Conservation (phyloP, 2,329 filamentous ascomycete genomes). For the Aspergillus sojae region DNA sequence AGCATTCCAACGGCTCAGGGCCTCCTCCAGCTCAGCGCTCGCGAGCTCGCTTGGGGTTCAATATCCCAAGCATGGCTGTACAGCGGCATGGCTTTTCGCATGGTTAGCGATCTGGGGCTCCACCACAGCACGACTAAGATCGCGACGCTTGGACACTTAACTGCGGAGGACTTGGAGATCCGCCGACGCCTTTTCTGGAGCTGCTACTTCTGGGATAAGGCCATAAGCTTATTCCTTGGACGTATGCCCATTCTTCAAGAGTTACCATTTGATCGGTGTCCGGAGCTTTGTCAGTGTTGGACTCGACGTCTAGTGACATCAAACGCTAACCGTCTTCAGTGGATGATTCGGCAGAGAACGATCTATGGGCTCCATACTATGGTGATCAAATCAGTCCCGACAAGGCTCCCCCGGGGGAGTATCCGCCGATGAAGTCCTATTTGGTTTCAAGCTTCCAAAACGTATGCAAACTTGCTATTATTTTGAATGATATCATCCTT, state of each 20-base stretch:
- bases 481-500: constrained; percentile 49
- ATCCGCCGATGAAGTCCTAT: constrained; percentile 26
- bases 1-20: constrained; percentile 33
- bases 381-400: constrained; percentile 21
- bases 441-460: constrained; percentile 31
- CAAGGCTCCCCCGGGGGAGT: constrained; percentile 12
- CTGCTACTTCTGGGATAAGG: constrained; percentile 36
- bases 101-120: constrained; percentile 34
- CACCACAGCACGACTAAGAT: constrained; percentile 28
- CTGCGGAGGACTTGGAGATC: constrained; percentile 32
- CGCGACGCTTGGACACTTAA: constrained; percentile 25
- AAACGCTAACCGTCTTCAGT: constrained; percentile 25
- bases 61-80: constrained; percentile 33
- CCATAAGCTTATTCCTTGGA: constrained; percentile 32
- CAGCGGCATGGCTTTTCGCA: constrained; percentile 33
- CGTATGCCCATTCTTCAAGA: constrained; percentile 24
- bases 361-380: constrained; percentile 33
- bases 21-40: constrained; percentile 31
- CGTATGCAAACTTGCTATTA: constrained; percentile 44
- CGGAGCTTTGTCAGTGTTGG: neutral
- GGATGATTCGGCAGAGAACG: constrained; percentile 31
- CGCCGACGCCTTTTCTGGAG: constrained; percentile 34
- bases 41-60: constrained; percentile 30
- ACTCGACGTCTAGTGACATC: constrained; percentile 16
- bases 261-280: neutral